phyloP scores from a whole-genome alignment of 805 yeast species.

The Kluyveromyces aestuarii region DNA sequence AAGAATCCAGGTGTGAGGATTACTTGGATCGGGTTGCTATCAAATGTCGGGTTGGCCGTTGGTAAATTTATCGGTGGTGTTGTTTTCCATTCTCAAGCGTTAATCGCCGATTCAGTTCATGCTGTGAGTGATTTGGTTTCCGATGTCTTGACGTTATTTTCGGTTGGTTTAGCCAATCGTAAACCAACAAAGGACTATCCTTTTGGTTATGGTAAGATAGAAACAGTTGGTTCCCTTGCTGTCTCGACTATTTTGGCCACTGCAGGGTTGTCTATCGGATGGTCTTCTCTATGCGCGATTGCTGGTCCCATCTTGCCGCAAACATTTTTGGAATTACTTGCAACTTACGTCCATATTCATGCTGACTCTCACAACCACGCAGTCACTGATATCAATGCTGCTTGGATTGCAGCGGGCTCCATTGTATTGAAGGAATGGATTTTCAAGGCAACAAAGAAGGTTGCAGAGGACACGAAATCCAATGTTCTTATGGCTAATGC shows the following conservation, averaged over 20 bases:
- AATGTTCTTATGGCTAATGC: slow-evolving; percentile 93
- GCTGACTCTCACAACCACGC: slow-evolving; percentile 30
- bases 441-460: slow-evolving; percentile 69
- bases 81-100: slow-evolving; percentile 88
- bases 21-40: slow-evolving; percentile 83
- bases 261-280: slow-evolving; percentile 89
- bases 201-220: slow-evolving; percentile 86
- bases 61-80: slow-evolving; percentile 87
- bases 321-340: slow-evolving; percentile 44
- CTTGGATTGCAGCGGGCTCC: slow-evolving; percentile 90
- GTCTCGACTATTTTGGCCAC: slow-evolving; percentile 75
- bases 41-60: slow-evolving; percentile 77
- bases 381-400: slow-evolving; percentile 76
- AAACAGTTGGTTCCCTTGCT: slow-evolving; percentile 82
- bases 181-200: slow-evolving; percentile 59
- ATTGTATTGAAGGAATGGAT: slow-evolving; percentile 83
- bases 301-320: slow-evolving; percentile 62
- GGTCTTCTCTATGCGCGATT: slow-evolving; percentile 65
- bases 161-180: slow-evolving; percentile 68
- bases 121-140: slow-evolving; percentile 85
- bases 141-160: slow-evolving; percentile 80
- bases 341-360: slow-evolving; percentile 35
- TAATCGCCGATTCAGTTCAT: slow-evolving; percentile 91
- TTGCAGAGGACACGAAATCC: slow-evolving; percentile 71
- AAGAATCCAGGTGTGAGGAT: slow-evolving; percentile 83